A percentile compares a stretch with the other conserved stretches of the same genome.
These are phyloP conservation scores for Actinidia chinensis DNA, from an alignment of 179 eudicot species.

Conservation along the genomic window DNA sequence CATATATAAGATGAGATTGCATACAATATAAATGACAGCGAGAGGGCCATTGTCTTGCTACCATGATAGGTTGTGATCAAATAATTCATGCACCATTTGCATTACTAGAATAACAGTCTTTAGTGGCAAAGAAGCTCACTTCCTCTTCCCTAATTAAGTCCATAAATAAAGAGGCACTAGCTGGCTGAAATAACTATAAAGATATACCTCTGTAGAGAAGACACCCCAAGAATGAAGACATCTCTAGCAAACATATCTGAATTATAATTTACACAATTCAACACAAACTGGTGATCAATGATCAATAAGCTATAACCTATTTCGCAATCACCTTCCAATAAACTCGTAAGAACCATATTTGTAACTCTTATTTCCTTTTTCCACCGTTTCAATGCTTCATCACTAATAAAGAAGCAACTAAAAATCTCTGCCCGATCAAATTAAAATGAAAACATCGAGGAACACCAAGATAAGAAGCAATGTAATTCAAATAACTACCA, in stretches of 20 bases:
- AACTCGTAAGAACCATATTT: not conserved
- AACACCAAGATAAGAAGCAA: not conserved
- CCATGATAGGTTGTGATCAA: too few species aligned
- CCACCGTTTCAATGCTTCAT: not conserved
- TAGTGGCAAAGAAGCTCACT: too few species aligned
- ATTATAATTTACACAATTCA: not conserved
- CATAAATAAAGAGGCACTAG: too few species aligned
- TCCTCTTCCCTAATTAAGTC: too few species aligned
- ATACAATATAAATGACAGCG: too few species aligned
- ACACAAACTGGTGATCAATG: not conserved
- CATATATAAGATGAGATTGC: too few species aligned
- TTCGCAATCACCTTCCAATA: not conserved
- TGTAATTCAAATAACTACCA: not conserved
- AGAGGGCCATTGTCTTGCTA: too few species aligned
- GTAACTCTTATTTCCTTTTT: not conserved
- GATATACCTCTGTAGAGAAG: too few species aligned
- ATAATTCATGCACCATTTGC: too few species aligned
- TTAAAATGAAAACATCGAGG: not conserved
- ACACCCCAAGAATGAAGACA: not conserved
- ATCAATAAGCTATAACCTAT: not conserved
- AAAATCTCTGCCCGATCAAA: not conserved
- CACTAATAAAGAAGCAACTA: not conserved
- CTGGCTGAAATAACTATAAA: too few species aligned
- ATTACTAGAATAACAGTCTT: too few species aligned
- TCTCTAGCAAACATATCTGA: not conserved